Percentiles rank a stretch among this genome's conserved stretches.
phyloP scores from a whole-genome alignment of 2,329 filamentous ascomycete species.

The Fusarium cicatricum region DNA sequence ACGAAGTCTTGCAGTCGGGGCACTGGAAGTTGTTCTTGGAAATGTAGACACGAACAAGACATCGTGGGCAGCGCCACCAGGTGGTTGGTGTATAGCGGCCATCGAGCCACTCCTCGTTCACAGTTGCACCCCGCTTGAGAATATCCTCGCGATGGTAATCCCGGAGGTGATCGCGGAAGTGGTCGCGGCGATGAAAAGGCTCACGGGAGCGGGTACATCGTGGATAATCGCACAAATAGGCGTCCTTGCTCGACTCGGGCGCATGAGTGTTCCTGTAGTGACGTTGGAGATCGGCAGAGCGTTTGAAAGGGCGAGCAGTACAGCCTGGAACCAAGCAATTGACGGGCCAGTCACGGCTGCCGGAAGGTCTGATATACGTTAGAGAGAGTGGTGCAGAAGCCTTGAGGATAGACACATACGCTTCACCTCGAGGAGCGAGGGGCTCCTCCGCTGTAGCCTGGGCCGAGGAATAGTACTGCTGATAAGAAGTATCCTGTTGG shows the following conservation, averaged over 20 bases:
- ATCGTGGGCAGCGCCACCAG: conserved; percentile 66
- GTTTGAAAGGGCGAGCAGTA: conserved; percentile 56
- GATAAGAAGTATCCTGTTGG: conserved; percentile 23
- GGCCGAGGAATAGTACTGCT: conserved; percentile 18
- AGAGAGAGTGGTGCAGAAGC: not conserved
- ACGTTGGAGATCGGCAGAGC: conserved; percentile 63
- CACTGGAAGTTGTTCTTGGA: conserved; percentile 55
- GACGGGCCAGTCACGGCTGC: conserved; percentile 46
- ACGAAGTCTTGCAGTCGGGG: conserved; percentile 54
- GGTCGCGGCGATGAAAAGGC: conserved; percentile 63
- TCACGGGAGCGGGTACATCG: conserved; percentile 54
- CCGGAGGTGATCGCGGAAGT: conserved; percentile 65
- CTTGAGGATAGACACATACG: conserved; percentile 16
- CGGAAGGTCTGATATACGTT: conserved; percentile 14
- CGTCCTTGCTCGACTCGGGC: conserved; percentile 50
- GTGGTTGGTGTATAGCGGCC: conserved; percentile 48
- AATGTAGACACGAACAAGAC: conserved; percentile 56
- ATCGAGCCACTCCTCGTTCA: conserved; percentile 50
- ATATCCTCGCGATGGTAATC: conserved; percentile 65
- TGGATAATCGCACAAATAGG: conserved; percentile 61
- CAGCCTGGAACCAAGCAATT: conserved; percentile 54
- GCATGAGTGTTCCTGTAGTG: conserved; percentile 61
- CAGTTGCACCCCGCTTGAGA: conserved; percentile 53
- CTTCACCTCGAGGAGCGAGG: conserved; percentile 17
- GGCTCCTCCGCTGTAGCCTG: conserved; percentile 5